Conservation (phyloP, 2,329 filamentous ascomycete genomes). For the Xylariales sp. region DNA sequence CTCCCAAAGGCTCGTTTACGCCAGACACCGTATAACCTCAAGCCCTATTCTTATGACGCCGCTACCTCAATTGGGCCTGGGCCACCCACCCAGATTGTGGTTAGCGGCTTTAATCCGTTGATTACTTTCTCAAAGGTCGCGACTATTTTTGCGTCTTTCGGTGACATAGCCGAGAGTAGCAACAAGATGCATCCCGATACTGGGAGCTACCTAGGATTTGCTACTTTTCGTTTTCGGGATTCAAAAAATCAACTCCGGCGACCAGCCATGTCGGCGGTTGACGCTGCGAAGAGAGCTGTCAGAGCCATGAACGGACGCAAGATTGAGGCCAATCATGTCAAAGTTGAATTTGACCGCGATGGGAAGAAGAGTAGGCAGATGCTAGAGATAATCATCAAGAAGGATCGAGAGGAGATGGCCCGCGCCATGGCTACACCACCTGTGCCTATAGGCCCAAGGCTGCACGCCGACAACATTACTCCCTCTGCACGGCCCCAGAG, state of each 20-base stretch:
- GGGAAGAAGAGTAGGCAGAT: conserved; percentile 83
- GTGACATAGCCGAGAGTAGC: conserved; percentile 88
- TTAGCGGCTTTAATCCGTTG: conserved; percentile 95
- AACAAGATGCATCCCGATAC: conserved; percentile 97
- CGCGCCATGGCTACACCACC: conserved; percentile 42
- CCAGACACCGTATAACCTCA: conserved; percentile 81
- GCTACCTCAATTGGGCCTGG: conserved; percentile 88
- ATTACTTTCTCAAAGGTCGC: conserved; percentile 82
- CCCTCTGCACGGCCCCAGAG: conserved; percentile 18
- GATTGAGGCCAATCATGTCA: conserved; percentile 81
- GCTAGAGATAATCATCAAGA: conserved; percentile 78
- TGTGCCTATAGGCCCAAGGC: conserved; percentile 47
- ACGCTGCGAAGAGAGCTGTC: conserved; percentile 84
- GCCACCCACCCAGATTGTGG: conserved; percentile 89
- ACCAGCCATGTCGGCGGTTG: conserved; percentile 73
- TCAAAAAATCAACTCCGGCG: conserved; percentile 63
- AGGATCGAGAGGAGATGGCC: conserved; percentile 70
- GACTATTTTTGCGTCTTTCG: conserved; percentile 81
- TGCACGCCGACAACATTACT: conserved; percentile 45
- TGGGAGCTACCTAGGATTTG: conserved; percentile 93
- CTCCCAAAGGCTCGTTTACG: conserved; percentile 77
- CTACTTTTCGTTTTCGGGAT: conserved; percentile 89
- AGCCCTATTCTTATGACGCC: conserved; percentile 83
- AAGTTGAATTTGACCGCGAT: conserved; percentile 89
- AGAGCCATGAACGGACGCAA: conserved; percentile 80